Base-by-base conservation (phyloP, 805 yeast genomes). In the Lipomyces yamadae region DNA sequence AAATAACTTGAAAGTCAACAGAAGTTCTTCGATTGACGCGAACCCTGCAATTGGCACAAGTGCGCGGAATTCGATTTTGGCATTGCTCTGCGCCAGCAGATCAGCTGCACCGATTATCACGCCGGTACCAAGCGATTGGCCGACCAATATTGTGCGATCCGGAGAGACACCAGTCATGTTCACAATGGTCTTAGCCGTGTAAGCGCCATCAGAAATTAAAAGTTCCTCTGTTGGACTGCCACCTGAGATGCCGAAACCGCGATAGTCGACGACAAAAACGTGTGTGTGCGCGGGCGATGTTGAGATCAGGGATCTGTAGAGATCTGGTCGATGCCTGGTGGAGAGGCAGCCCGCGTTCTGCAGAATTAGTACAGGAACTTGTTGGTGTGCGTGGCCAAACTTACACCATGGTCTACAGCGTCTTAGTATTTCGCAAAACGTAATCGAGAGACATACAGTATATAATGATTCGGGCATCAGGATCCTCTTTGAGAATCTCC, bases 61-160 rank as follows among this genome's bases (percentile, higher is more conserved):
- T 8, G 65, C 69, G 29, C 56, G 54, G 53, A 62, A 50, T 34
- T 65, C 66, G 5, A 57, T 24, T 10, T 33, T 29, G 10, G 35
- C 24, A 18, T 50, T 50, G 11, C 52, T 29, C 8, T 29, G 58
- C 3, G 65, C 61, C 10, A 68, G 61, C 2, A 50, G 34, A 29
- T 66, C 69, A 5, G 71, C 67, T 15, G 58, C 61, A 13, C 69
- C 71, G 50, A 68, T 63, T 3, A 60, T 32, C 5, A 68, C 70
- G 2, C 67, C 71, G 2, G 70, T 62, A 30, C 71, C 71, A 2
- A 68, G 63, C n/a, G 71, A 68, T 18, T 68, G 71, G 11, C 71
- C 71, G 30, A 63, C 57, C 34, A 68, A 30, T 1, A 58, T 42
- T 3, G 57, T 61, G 11, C 55, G 56, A 5, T 61, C 56, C 6